Conservation (phyloP, 23 red algal species). For the Cyanidiococcus yangmingshanensis region DNA sequence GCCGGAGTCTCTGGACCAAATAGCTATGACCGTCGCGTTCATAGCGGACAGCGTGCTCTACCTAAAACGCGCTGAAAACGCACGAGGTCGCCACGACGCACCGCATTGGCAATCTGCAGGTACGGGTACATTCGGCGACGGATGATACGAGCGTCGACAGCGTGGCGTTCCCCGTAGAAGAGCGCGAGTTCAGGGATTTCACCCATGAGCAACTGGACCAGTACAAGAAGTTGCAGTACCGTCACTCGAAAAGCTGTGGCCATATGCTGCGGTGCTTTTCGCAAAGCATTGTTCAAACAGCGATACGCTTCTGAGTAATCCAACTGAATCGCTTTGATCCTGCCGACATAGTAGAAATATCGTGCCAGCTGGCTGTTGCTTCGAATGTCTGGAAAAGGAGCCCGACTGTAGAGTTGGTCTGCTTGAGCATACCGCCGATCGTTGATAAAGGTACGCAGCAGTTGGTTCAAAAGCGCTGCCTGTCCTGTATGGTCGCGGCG, state of each 20-base stretch:
- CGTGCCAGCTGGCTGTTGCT: slow-evolving; percentile 96
- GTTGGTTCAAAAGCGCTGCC: slow-evolving; percentile 76
- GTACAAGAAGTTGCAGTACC: slow-evolving; percentile 66
- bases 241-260: slow-evolving; percentile 68
- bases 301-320: slow-evolving; percentile 88
- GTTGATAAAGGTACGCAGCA: slow-evolving; percentile 69
- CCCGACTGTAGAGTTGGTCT: slow-evolving; percentile 73
- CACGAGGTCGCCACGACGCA: slow-evolving; percentile 62
- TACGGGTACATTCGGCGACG: slow-evolving; percentile 52
- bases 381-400: slow-evolving; percentile 82
- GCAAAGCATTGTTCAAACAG: slow-evolving; percentile 68
- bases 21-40: slow-evolving; percentile 53
- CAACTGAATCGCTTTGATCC: slow-evolving; percentile 77
- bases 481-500: slow-evolving; percentile 69
- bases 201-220: slow-evolving; percentile 85
- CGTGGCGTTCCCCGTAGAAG: slow-evolving; percentile 44
- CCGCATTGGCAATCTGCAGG: slow-evolving; percentile 64
- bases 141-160: slow-evolving; percentile 24
- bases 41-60: slow-evolving; percentile 39
- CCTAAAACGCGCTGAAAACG: slow-evolving; percentile 67
- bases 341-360: slow-evolving; percentile 79
- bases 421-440: slow-evolving; percentile 85
- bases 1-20: slow-evolving; percentile 75
- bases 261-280: slow-evolving; percentile 80
- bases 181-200: slow-evolving; percentile 64